Evolutionary conservation across 2,329 filamentous ascomycete species (phyloP).

Genomic region (Colletotrichum sp.): DNA sequence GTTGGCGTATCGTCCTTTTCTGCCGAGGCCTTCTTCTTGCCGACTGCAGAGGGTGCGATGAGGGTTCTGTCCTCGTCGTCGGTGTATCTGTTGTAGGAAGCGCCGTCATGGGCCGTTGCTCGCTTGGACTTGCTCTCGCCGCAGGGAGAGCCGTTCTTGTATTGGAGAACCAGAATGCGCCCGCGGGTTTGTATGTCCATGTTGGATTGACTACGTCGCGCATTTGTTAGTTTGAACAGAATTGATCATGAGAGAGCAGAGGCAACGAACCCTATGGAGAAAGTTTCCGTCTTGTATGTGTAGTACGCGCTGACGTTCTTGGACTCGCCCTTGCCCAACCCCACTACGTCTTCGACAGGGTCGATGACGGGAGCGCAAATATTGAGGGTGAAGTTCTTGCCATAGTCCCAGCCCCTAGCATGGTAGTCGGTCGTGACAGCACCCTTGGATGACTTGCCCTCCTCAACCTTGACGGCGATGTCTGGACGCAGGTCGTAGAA

Average conservation of each 20-base stretch:
- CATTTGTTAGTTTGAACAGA: neutral
- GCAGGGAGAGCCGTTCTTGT: constrained; percentile 79
- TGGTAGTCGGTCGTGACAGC: constrained; percentile 58
- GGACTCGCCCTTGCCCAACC: constrained; percentile 67
- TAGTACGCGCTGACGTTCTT: constrained; percentile 83
- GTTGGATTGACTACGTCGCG: constrained; percentile 54
- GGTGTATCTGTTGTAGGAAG: constrained; percentile 28
- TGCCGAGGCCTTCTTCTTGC: constrained; percentile 28
- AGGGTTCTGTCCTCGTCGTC: constrained; percentile 41
- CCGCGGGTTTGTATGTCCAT: constrained; percentile 64
- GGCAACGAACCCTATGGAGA: constrained; percentile 74
- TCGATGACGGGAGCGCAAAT: constrained; percentile 80
- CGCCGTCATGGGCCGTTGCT: constrained; percentile 28
- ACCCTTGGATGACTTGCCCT: constrained; percentile 50
- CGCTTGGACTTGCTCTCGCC: constrained; percentile 50
- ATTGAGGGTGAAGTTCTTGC: constrained; percentile 83
- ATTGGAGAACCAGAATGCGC: constrained; percentile 78
- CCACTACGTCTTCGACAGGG: constrained; percentile 65
- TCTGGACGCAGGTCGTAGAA: constrained; percentile 66
- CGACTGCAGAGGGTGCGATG: constrained; percentile 26
- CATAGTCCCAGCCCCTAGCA: constrained; percentile 77
- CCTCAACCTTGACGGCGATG: constrained; percentile 48
- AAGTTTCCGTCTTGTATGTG: constrained; percentile 66
- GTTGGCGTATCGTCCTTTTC: constrained; percentile 36
- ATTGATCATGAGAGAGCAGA: neutral